These are phyloP conservation scores for Solanum peruvianum DNA, from an alignment of 257 asterid species.

Conservation along the genomic window DNA sequence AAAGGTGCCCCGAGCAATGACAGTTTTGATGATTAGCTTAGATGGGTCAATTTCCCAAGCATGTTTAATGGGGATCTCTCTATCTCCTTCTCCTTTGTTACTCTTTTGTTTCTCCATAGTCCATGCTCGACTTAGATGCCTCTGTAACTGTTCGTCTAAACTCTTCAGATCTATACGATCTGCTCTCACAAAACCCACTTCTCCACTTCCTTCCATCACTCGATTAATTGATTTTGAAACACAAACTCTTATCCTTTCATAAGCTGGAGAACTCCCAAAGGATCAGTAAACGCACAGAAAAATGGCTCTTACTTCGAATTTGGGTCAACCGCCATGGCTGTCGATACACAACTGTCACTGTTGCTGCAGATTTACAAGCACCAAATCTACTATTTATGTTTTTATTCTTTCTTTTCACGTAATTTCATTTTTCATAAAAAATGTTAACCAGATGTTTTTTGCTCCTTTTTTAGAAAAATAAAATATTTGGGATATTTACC, in stretches of 20 bases:
- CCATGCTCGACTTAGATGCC: conserved; percentile 45
- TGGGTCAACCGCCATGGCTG: not conserved
- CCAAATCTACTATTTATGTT: not conserved
- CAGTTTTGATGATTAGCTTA: conserved; percentile 48
- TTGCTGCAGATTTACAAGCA: not conserved
- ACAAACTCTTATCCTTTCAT: not conserved
- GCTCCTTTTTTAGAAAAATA: not conserved
- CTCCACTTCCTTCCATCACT: conserved; percentile 7
- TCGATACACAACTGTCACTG: not conserved
- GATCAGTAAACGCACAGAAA: not conserved
- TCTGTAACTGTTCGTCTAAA: conserved; percentile 58
- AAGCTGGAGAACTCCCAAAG: not conserved
- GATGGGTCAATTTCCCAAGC: conserved; percentile 78
- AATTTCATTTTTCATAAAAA: not conserved
- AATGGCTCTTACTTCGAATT: not conserved
- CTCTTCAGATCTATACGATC: conserved; percentile 78
- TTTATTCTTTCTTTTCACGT: not conserved
- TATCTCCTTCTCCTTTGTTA: conserved; percentile 7
- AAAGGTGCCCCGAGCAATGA: conserved; percentile 67
- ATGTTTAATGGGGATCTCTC: conserved; percentile 42
- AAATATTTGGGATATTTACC: not conserved
- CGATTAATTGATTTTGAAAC: not conserved
- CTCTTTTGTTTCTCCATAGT: conserved; percentile 44
- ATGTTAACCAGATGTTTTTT: not conserved
- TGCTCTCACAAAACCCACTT: conserved; percentile 49